Base-by-base conservation (phyloP, 2,329 filamentous ascomycete genomes). In the Talaromyces sp. region DNA sequence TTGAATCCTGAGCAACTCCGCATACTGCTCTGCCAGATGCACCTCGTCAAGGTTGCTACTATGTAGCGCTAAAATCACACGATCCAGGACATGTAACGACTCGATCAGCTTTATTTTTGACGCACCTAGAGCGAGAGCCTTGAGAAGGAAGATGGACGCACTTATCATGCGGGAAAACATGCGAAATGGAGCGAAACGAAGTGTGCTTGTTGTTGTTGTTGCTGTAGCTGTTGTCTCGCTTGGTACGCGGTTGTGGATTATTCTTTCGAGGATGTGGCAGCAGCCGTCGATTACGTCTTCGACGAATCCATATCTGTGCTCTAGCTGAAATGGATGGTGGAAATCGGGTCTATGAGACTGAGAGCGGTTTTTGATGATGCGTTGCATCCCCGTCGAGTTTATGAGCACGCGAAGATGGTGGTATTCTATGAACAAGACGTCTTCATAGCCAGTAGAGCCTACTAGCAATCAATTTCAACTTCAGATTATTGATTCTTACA, bases 261-360 rank as follows among this genome's bases (percentile, higher is more conserved):
- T 79, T 57, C 79, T 82, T 52, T 80, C 72, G 2, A 85, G 69
- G 23, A 83, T 82, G 55, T 82, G 75, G 50, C 80, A 80, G 61
- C 80, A 82, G 1, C 80, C 81, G 23, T 84, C 80, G 2, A 84
- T 81, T 0, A 85, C 82, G 66, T 84, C 82, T 68, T 80, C 78
- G 9, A 85, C 82, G 63, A 83, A 84, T 31, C 82, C 83, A 64
- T 85, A 82, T 52, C 72, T 70, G 1, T 75, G 72, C 59, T 78
- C 76, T 14, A 78, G 68, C 36, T 72, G 68, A 61, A 78, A 69
- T 27, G 74, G 65, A 12, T 75, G 60, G 33, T 74, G 66, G 73
- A 75, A 0, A 54, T 65, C 30, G n/a, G 59, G 60, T 53, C 65
- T 62, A 1, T 66, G 68, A 59, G 74, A 71, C 40, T 72, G 71